Evolutionary conservation across 2,329 filamentous ascomycete genomes (phyloP).

Genomic region (Aureobasidium sp.): DNA sequence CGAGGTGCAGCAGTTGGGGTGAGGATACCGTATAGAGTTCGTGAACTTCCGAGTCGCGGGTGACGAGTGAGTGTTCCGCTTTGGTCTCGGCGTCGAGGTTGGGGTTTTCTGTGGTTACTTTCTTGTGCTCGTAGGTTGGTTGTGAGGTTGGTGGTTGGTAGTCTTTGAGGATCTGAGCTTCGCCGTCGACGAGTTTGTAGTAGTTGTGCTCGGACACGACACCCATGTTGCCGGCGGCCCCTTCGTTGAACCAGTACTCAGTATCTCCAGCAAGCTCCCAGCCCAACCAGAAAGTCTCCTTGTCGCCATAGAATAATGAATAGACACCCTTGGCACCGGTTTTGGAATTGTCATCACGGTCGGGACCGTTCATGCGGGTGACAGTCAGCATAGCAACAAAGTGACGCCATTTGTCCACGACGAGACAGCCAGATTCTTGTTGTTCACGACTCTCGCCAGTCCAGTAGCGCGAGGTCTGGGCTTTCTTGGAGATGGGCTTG

Average conservation of each 20-base stretch:
- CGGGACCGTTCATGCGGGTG: conserved; percentile 39
- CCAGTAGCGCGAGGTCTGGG: conserved; percentile 34
- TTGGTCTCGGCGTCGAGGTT: not conserved
- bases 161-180: not conserved
- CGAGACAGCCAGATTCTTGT: conserved; percentile 43
- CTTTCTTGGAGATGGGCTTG: conserved; percentile 37
- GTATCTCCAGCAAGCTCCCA: conserved; percentile 41
- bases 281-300: conserved; percentile 46
- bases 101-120: not conserved
- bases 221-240: conserved; percentile 33
- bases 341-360: conserved; percentile 36
- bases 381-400: conserved; percentile 39
- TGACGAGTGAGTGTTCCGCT: not conserved
- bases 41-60: not conserved
- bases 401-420: conserved; percentile 42
- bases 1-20: conserved; percentile 41
- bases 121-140: not conserved
- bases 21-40: conserved; percentile 33
- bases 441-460: conserved; percentile 33
- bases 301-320: conserved; percentile 35
- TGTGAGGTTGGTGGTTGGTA: not conserved
- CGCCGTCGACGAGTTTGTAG: conserved; percentile 3
- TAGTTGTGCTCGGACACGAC: conserved; percentile 44
- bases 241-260: conserved; percentile 39
- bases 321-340: conserved; percentile 38